These are phyloP conservation scores for Sugiyamaella neomexicana DNA, from an alignment of 1,139 yeast genomes.

Conservation along the genomic window DNA sequence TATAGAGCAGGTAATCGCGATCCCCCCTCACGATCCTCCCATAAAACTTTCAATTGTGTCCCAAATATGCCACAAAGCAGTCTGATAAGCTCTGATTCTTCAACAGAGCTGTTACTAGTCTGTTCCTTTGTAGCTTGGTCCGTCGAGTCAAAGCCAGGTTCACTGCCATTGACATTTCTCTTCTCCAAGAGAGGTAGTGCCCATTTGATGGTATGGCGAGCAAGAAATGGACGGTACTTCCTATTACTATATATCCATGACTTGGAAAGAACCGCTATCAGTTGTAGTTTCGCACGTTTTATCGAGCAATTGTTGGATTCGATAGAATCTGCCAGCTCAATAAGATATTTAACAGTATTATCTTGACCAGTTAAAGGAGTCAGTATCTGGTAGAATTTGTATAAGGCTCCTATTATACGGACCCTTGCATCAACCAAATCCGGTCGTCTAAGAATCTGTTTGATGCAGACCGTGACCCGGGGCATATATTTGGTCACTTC, in stretches of 20 bases:
- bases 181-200: conserved; percentile 39
- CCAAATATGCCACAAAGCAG: conserved; percentile 39
- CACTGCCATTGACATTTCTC: background rate
- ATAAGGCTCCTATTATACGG: conserved; percentile 28
- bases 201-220: conserved; percentile 60
- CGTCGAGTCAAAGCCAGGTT: background rate
- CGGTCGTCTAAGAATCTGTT: conserved; percentile 27
- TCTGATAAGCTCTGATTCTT: conserved; percentile 34
- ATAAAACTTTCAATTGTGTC: conserved; percentile 36
- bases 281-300: conserved; percentile 56
- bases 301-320: conserved; percentile 44
- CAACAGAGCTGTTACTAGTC: conserved; percentile 31
- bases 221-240: conserved; percentile 47
- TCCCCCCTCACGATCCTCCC: conserved; percentile 37
- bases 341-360: conserved; percentile 33
- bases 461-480: conserved; percentile 31
- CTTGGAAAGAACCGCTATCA: conserved; percentile 58
- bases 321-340: conserved; percentile 36
- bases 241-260: conserved; percentile 48
- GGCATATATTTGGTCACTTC: conserved; percentile 27
- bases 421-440: conserved; percentile 31
- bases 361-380: conserved; percentile 32
- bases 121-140: conserved; percentile 24
- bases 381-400: conserved; percentile 29
- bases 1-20: conserved; percentile 36